A percentile compares a stretch with the other conserved stretches of the same genome.
phyloP scores from a whole-genome alignment of 441 rosid species.

The Euphorbia corollata region DNA sequence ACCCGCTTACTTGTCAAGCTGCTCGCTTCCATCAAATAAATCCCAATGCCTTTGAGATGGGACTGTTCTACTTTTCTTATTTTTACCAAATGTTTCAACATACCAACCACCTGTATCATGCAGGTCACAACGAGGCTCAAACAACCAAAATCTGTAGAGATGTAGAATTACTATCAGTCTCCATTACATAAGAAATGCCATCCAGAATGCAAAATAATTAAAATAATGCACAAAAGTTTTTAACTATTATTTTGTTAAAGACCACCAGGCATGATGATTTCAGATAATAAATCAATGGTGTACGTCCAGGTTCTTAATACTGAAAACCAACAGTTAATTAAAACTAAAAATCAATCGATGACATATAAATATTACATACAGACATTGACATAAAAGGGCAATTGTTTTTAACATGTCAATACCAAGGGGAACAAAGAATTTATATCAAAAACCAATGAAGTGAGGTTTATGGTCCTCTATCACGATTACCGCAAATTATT shows the following conservation, averaged over 20 bases:
- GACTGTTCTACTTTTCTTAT: slow-evolving; percentile 56
- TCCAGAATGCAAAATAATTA: not conserved
- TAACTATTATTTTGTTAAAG: not conserved
- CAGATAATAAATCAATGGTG: not conserved
- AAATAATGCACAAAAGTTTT: slow-evolving; percentile 2
- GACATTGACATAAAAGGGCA: not conserved
- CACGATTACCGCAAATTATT: not conserved
- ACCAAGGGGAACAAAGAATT: not conserved
- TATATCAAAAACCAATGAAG: not conserved
- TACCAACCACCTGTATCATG: slow-evolving; percentile 98
- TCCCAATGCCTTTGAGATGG: slow-evolving; percentile 72
- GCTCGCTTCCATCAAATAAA: slow-evolving; percentile 45
- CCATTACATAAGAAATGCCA: not conserved
- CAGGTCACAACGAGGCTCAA: slow-evolving; percentile 81
- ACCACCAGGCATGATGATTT: not conserved
- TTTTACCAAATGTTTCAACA: slow-evolving; percentile 82
- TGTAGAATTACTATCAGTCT: not conserved
- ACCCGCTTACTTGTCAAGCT: slow-evolving; percentile 56
- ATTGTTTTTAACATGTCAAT: not conserved
- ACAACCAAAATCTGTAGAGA: slow-evolving; percentile 80
- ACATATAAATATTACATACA: not conserved
- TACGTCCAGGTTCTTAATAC: not conserved
- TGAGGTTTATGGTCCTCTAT: not conserved
- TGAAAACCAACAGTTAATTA: not conserved
- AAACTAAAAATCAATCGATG: not conserved